These are phyloP conservation scores for Emergomyces africanus DNA, from an alignment of 2,329 filamentous ascomycete genomes.

Conservation along the genomic window DNA sequence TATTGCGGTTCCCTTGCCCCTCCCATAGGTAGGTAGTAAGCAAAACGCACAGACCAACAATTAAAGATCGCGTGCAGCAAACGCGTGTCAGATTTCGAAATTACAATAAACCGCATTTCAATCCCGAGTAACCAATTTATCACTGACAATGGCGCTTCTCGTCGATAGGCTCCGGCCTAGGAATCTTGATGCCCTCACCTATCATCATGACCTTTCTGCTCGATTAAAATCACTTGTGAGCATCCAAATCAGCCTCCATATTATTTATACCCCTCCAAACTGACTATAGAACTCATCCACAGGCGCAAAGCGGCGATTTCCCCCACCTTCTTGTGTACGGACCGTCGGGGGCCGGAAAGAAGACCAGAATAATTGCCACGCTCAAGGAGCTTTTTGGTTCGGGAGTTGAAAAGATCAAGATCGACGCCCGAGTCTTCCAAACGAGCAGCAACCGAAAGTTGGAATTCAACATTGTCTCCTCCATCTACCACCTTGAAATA, in stretches of 20 bases:
- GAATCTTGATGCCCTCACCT: constrained; percentile 52
- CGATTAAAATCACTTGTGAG: constrained; percentile 73
- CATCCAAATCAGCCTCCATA: neutral
- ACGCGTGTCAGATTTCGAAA: constrained; percentile 19
- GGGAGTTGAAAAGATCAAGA: constrained; percentile 99
- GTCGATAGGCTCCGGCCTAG: constrained; percentile 50
- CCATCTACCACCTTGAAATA: constrained; percentile 95
- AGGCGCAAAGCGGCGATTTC: constrained; percentile 96
- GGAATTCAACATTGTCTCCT: constrained; percentile 97
- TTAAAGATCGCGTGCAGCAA: constrained; percentile 28
- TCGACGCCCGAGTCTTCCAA: constrained; percentile 93
- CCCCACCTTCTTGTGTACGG: constrained; percentile 96
- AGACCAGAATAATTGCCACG: constrained; percentile 90
- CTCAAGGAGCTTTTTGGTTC: constrained; percentile 90
- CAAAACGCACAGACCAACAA: constrained; percentile 25
- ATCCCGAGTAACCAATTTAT: neutral
- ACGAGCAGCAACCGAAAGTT: constrained; percentile 93
- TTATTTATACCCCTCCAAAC: neutral
- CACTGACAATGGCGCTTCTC: constrained; percentile 44
- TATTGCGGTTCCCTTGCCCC: neutral
- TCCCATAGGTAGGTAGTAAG: constrained; percentile 1
- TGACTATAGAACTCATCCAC: constrained; percentile 9
- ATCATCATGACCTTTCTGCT: constrained; percentile 78
- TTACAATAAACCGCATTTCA: neutral
- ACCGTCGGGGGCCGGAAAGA: constrained; percentile 92